Base-by-base conservation (phyloP, 495 filamentous ascomycete genomes). In the Annulohypoxylon maeteangense region DNA sequence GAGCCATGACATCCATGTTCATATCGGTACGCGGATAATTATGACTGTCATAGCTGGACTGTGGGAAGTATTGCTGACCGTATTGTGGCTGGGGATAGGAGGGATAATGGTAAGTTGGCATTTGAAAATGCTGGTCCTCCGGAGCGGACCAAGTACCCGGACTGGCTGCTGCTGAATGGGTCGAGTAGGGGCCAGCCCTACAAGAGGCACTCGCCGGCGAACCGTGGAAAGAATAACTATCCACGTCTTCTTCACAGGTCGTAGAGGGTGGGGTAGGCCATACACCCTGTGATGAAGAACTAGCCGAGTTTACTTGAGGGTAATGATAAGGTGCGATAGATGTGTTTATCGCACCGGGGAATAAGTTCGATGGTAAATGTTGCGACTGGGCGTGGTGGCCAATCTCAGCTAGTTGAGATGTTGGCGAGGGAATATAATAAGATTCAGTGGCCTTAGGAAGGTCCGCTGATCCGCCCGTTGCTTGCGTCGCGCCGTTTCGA, bases 231-330 rank as follows among this genome's bases (percentile, higher is more conserved):
- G 69, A 67, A 23, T 65, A 73, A 4, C 54, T 20, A 1, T 75
- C 70, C 4, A 62, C 18, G 3, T 74, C 71, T 29, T 75, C 71
- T 61, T 74, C 71, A 55, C 54, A 70, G 6, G 62, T 59, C 11
- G 66, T 74, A n/a, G 71, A 70, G n/a, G 71, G 71, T 10, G 71
- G 71, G 8, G 71, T 74, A 3, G 71, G 60, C 62, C 57, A 67
- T 48, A 67, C 45, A 58, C 61, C 32, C 22, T 70, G 66, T 8
- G 71, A 68, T 20, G 65, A 72, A 20, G 60, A 62, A 27, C 61
- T 44, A 4, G 62, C 48, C 4, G 61, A 59, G 51, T 62, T 63
- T 1, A 67, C 2, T 16, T 60, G 59, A 0, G 59, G 14, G 12
- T 60, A 25, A 16, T 65, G 60, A 34, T 73, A 68, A 0, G 55